Conservation (phyloP, 106 monocot species). For the Alisma plantagoaquatica region DNA sequence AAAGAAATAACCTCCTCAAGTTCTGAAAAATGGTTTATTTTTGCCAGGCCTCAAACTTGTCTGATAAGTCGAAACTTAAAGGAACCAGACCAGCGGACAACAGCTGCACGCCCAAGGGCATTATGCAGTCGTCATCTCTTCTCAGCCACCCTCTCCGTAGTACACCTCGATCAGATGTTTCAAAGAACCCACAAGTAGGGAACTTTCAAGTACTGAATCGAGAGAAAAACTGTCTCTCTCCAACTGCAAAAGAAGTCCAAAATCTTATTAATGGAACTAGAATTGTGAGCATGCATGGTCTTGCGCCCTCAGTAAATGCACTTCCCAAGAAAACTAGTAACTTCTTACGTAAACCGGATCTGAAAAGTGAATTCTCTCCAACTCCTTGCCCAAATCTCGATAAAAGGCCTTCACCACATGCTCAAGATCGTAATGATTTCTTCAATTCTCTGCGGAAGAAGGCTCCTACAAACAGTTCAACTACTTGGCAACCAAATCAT, state of each 20-base stretch:
- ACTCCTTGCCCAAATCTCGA: constrained; percentile 15
- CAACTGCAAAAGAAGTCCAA: constrained; percentile 22
- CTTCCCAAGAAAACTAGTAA: constrained; percentile 13
- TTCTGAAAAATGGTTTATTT: no score
- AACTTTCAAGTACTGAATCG: constrained; percentile 63
- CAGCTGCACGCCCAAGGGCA: not conserved
- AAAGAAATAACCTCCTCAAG: no score
- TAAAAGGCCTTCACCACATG: constrained; percentile 27
- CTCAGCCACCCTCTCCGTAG: constrained; percentile 18
- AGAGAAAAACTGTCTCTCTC: constrained; percentile 37
- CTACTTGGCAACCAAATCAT: not conserved
- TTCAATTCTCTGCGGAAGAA: constrained; percentile 54
- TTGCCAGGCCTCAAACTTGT: constrained; percentile 1
- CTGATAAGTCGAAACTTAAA: constrained; percentile 5
- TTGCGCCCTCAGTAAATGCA: constrained; percentile 2
- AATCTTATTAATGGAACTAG: constrained; percentile 14
- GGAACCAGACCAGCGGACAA: constrained; percentile 3
- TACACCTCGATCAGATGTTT: constrained; percentile 30
- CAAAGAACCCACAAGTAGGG: constrained; percentile 44
- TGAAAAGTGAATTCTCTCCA: not conserved
- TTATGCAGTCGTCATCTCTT: constrained; percentile 17
- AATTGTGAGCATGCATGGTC: constrained; percentile 8
- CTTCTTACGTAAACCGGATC: no score
- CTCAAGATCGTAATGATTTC: constrained; percentile 51
- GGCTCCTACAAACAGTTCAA: constrained; percentile 10